Evolutionary conservation across 2,329 filamentous ascomycete species (phyloP).

Genomic region (Lachnellula arida): DNA sequence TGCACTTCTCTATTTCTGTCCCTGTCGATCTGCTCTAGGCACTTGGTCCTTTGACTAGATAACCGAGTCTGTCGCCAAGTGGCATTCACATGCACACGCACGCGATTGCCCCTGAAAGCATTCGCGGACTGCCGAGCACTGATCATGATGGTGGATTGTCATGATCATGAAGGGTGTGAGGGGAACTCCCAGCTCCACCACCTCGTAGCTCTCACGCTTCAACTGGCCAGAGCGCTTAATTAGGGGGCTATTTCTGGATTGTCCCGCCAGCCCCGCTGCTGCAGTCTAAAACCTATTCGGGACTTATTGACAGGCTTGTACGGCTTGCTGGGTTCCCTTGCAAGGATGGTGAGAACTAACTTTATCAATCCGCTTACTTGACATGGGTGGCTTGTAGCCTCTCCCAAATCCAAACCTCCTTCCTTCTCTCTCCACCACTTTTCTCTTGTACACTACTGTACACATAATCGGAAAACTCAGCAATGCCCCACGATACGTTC

Average conservation of each 20-base stretch:
- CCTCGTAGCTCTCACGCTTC: conserved; percentile 1
- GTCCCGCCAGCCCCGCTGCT: not conserved
- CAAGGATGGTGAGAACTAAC: not conserved
- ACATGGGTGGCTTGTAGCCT: not conserved
- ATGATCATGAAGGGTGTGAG: no score
- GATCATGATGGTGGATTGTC: not conserved
- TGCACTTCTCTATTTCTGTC: not conserved
- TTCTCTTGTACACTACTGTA: conserved; percentile 13
- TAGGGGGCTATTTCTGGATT: not conserved
- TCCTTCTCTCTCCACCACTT: conserved; percentile 11
- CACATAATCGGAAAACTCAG: conserved; percentile 25
- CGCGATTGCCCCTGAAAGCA: not conserved
- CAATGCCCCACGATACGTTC: conserved; percentile 31
- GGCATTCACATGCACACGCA: not conserved
- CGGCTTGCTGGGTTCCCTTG: not conserved
- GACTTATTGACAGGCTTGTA: not conserved
- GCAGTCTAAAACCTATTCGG: not conserved
- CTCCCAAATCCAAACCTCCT: conserved; percentile 5
- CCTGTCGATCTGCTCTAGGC: no score
- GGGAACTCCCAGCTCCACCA: not conserved
- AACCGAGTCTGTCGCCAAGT: not conserved
- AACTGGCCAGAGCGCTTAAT: not conserved
- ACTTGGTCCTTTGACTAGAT: no score
- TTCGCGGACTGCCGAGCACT: not conserved
- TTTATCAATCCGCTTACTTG: not conserved